Percentiles rank a stretch among this genome's conserved stretches.
phyloP scores from a whole-genome alignment of 306 rosid genomes.

The Boehmeria nivea region DNA sequence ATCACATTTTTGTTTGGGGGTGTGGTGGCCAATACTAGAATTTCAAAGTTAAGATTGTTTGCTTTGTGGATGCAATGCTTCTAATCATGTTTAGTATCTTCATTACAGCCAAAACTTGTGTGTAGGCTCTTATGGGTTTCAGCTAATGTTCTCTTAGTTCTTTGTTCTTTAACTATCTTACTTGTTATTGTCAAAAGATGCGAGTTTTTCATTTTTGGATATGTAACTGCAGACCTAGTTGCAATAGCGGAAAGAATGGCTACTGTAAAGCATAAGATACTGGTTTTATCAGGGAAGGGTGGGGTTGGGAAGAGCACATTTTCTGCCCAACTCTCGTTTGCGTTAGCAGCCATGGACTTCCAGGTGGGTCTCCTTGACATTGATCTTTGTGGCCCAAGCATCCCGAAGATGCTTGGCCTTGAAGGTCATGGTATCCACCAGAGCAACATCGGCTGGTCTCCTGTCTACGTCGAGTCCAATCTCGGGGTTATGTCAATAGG shows the following conservation, averaged over 20 bases:
- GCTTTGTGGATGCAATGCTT: no score
- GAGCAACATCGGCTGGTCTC: conserved; percentile 99
- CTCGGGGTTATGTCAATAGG: conserved; percentile 95
- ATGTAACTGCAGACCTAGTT: conserved; percentile 58
- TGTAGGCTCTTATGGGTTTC: no score
- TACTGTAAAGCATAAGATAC: conserved; percentile 82
- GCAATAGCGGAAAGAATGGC: conserved; percentile 88
- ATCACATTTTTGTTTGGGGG: no score
- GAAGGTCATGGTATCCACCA: conserved; percentile 89
- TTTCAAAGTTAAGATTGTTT: no score
- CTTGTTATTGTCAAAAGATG: no score
- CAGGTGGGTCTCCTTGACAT: conserved; percentile 96
- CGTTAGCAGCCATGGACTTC: conserved; percentile 75
- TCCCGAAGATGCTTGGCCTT: conserved; percentile 93
- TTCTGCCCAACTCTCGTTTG: conserved; percentile 84
- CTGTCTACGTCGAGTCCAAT: conserved; percentile 85
- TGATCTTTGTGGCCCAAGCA: conserved; percentile 95
- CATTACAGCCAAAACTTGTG: no score
- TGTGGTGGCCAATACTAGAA: no score
- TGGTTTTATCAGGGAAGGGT: conserved; percentile 88
- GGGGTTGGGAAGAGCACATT: conserved; percentile 98
- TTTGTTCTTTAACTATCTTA: no score
- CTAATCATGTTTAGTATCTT: no score
- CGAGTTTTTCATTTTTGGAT: not conserved
- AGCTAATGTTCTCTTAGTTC: no score